Evolutionary conservation across 1,139 yeast species (phyloP).

Genomic region (Hyphopichia fennica): DNA sequence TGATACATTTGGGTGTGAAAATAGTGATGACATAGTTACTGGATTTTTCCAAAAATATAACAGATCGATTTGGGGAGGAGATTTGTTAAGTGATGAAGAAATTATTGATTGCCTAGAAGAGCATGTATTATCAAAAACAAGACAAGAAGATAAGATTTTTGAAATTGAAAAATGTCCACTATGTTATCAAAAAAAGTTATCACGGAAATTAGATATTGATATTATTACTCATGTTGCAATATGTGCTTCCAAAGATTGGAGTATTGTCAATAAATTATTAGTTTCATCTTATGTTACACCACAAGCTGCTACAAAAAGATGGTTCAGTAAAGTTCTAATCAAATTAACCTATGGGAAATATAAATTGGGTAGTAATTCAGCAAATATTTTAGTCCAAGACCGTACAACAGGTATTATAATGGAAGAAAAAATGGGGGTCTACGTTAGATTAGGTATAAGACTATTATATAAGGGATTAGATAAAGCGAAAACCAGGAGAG

Average conservation of each 20-base stretch:
- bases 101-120: conserved; percentile 55
- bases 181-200: conserved; percentile 63
- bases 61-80: conserved; percentile 54
- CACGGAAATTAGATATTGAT: conserved; percentile 59
- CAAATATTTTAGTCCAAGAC: conserved; percentile 92
- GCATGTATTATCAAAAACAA: conserved; percentile 21
- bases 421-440: conserved; percentile 91
- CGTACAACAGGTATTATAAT: conserved; percentile 80
- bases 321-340: conserved; percentile 83
- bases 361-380: conserved; percentile 85
- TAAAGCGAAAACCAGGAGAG: conserved; percentile 52
- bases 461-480: conserved; percentile 75
- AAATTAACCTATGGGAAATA: conserved; percentile 88
- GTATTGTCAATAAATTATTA: conserved; percentile 62
- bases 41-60: conserved; percentile 43
- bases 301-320: conserved; percentile 78
- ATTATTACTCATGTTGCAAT: conserved; percentile 84
- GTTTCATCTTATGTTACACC: conserved; percentile 77
- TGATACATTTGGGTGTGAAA: conserved; percentile 61
- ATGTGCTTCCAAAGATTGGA: conserved; percentile 80
- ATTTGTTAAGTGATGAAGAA: conserved; percentile 55
- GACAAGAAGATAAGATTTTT: conserved; percentile 44
- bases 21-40: conserved; percentile 48
- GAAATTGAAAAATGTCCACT: conserved; percentile 73
- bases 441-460: conserved; percentile 84